Conservation (phyloP, 257 asterid genomes). For the Fraxinus excelsior region DNA sequence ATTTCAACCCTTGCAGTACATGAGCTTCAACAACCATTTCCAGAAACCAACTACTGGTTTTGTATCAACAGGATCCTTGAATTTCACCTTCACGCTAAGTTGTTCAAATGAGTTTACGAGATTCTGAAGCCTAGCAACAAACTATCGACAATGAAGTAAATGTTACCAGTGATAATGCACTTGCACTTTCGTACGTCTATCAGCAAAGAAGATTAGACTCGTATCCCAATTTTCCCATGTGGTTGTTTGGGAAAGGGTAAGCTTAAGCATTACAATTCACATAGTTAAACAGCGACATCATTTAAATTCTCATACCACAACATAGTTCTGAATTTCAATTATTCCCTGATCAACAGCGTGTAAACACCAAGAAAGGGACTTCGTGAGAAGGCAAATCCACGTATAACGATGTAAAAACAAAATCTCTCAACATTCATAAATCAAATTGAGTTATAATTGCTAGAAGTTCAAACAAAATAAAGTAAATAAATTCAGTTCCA, state of each 20-base stretch:
- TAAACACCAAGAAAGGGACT: not conserved
- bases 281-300: not conserved
- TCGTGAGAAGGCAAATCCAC: not conserved
- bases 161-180: constrained; percentile 70
- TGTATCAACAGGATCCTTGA: constrained; percentile 45
- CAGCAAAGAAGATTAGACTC: not conserved
- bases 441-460: constrained; percentile 12
- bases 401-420: not conserved
- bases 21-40: no score
- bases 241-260: not conserved
- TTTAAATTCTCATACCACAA: not conserved
- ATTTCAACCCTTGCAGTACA: no score
- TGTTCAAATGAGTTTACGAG: constrained; percentile 63
- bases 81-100: constrained; percentile 61
- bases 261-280: no score
- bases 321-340: not conserved
- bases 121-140: no score
- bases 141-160: constrained; percentile 60
- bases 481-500: not conserved
- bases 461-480: constrained; percentile 13
- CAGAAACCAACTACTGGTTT: no score
- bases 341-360: not conserved
- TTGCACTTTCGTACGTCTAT: constrained; percentile 42
- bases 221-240: not conserved
- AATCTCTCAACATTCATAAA: constrained; percentile 17